Evolutionary conservation across 2,329 filamentous ascomycete genomes (phyloP), one percentile per base, ranked within the genome.

Genomic region (Colletotrichum phormii): DNA sequence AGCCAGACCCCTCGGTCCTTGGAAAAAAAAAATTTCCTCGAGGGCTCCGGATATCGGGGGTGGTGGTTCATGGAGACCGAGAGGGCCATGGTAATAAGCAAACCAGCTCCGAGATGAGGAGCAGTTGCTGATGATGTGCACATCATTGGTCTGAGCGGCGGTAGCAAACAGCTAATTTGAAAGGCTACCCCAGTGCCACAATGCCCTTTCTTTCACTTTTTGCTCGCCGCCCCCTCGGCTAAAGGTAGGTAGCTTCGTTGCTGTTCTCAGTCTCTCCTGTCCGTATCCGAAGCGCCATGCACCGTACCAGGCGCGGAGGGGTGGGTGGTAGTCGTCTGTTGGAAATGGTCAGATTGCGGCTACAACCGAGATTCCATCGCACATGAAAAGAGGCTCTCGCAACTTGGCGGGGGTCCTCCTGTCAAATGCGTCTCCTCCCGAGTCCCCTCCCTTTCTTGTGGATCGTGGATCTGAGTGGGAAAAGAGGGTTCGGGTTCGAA

Each of bases 91-190:
- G 33, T 51, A n/a, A 22, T 24, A 37, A 37, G 67, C 37, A 51
- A 37, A 53, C 37, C 54, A 31, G 35, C 60, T 62, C 42, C 51
- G 67, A 69, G 67, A 65, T 59, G 67, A 69, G 60, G 60, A 69
- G 53, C 37, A 42, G 35, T 13, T 49, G 29, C 49, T 22, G 57
- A 67, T 67, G 57, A 67, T n/a, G 42, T 59, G 59, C 59, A 42
- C 66, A 26, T 64, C 49, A 35, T 49, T 49, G 33, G 46, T 35
- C 42, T 58, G 33, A 58, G 66, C 35, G 35, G 51, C 22, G 15
- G n/a, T 59, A n/a, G 29, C 51, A 49, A 26, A 42, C 33, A 57
- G 59, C 60, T 29, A 37, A 35, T 64, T 51, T 53, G 37, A 15
- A 46, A 24, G 26, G 37, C 51, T 63, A 35, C 24, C 57, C 65